Percentiles rank a stretch among this genome's conserved stretches.
phyloP scores from a whole-genome alignment of 352 stramenopile genomes.

The Paralagenidium karlingii region DNA sequence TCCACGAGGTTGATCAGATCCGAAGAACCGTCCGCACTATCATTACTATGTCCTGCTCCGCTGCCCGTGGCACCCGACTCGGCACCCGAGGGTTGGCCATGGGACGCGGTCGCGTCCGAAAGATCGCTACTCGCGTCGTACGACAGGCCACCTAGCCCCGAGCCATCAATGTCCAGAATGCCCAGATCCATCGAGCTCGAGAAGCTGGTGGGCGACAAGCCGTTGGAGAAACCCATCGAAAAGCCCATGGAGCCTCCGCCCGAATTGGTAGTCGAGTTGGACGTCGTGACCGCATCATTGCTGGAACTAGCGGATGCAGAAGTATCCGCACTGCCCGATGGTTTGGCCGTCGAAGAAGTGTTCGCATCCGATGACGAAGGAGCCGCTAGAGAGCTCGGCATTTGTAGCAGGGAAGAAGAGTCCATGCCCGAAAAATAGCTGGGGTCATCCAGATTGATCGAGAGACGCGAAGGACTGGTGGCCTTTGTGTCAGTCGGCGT shows the following conservation, averaged over 20 bases:
- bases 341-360: too few species aligned
- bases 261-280: constrained; percentile 1
- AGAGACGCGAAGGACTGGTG: constrained; percentile 20
- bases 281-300: background rate
- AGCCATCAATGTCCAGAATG: constrained; percentile 59
- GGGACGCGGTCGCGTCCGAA: background rate
- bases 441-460: constrained; percentile 33
- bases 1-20: constrained; percentile 71
- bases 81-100: constrained; percentile 6
- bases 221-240: constrained; percentile 42
- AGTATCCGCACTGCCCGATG: too few species aligned
- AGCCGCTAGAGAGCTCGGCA: constrained; percentile 28
- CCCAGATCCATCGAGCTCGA: constrained; percentile 36
- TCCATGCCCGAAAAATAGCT: constrained; percentile 49
- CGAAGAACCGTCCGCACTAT: constrained; percentile 28
- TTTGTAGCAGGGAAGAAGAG: constrained; percentile 31
- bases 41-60: constrained; percentile 15
- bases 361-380: constrained; percentile 1
- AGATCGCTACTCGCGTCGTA: constrained; percentile 24
- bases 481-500: constrained; percentile 17
- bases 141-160: constrained; percentile 15
- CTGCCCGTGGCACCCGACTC: constrained; percentile 8
- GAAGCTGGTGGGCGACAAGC: constrained; percentile 50
- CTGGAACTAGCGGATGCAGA: too few species aligned
- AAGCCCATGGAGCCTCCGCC: constrained; percentile 21